Conservation (phyloP, 495 filamentous ascomycete species). For the Aspergillus conjunctus region DNA sequence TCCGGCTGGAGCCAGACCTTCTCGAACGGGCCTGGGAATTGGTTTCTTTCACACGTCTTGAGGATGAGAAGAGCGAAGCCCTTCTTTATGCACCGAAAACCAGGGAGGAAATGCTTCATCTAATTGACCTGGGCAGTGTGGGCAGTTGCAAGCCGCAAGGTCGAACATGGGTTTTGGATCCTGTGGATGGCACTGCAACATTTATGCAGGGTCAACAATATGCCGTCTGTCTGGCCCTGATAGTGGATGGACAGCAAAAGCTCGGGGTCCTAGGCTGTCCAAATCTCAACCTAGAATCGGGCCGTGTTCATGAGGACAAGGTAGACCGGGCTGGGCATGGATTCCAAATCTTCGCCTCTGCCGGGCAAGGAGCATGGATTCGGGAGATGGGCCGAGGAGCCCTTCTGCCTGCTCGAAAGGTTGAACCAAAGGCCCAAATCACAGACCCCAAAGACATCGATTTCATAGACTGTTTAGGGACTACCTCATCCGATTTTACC, state of each 20-base stretch:
- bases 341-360: constrained; percentile 57
- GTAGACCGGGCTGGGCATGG: constrained; percentile 55
- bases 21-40: constrained; percentile 56
- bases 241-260: constrained; percentile 50
- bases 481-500: constrained; percentile 45
- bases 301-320: constrained; percentile 46
- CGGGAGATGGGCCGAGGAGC: constrained; percentile 44
- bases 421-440: constrained; percentile 34
- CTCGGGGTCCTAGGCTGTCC: constrained; percentile 60
- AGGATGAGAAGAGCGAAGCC: constrained; percentile 43
- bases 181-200: constrained; percentile 70
- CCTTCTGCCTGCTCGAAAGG: constrained; percentile 39
- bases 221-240: constrained; percentile 61
- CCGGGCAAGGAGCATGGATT: constrained; percentile 57
- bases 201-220: constrained; percentile 67
- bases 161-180: constrained; percentile 68
- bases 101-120: constrained; percentile 57
- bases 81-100: constrained; percentile 44
- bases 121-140: constrained; percentile 63
- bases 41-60: constrained; percentile 41
- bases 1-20: constrained; percentile 51
- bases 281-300: constrained; percentile 45
- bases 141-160: constrained; percentile 41
- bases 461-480: constrained; percentile 49
- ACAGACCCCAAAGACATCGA: constrained; percentile 41